Evolutionary conservation across 2,329 filamentous ascomycete genomes (phyloP).

Genomic region (Fusarium napiforme): DNA sequence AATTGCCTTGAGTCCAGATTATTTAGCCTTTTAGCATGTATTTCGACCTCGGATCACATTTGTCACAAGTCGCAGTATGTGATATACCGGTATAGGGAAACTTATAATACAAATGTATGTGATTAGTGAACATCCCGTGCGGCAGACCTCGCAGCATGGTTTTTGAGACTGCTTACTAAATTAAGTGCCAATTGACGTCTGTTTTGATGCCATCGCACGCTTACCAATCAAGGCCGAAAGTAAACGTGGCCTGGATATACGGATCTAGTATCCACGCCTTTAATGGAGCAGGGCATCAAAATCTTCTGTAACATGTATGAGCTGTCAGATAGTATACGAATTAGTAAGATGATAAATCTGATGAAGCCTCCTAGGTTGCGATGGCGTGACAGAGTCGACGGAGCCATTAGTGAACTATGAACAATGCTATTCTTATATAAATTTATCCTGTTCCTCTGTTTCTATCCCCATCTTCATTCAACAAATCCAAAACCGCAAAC

Average conservation of each 20-base stretch:
- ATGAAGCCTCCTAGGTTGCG: too few relatives aligned
- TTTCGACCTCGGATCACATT: neutral
- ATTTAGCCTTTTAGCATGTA: rapidly evolving
- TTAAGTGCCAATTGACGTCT: neutral
- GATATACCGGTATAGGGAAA: rapidly evolving
- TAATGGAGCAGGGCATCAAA: neutral
- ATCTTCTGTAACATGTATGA: neutral
- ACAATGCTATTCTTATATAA: neutral
- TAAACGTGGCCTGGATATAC: neutral
- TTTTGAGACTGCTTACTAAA: neutral
- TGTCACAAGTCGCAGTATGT: rapidly evolving
- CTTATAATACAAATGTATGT: rapidly evolving
- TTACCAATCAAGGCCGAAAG: neutral
- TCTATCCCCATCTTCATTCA: neutral
- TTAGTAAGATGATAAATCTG: neutral
- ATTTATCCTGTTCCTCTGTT: neutral
- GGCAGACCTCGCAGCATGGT: rapidly evolving
- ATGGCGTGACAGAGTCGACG: too few relatives aligned
- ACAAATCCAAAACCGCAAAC: neutral
- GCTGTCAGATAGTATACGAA: neutral
- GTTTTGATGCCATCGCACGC: neutral
- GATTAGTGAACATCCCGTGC: neutral
- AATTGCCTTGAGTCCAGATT: rapidly evolving
- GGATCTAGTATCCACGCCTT: neutral
- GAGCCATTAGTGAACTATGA: neutral